phyloP scores from a whole-genome alignment of 768 basidiomycete species.

The Mycena metata region DNA sequence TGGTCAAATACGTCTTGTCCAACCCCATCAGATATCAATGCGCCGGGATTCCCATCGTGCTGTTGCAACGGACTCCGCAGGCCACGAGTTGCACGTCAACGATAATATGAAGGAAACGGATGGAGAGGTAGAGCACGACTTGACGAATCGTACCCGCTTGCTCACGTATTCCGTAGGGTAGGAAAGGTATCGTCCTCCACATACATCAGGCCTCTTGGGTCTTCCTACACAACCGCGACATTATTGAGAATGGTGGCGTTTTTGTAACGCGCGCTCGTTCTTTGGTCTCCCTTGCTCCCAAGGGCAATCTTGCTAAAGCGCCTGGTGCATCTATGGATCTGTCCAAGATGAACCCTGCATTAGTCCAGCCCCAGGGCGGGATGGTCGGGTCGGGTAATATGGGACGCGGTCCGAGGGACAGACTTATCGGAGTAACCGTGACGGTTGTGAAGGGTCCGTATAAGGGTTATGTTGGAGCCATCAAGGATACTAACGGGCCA shows the following conservation, averaged over 20 bases:
- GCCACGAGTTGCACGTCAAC: slow-evolving; percentile 86
- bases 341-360: slow-evolving; percentile 91
- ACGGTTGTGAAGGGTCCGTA: slow-evolving; percentile 87
- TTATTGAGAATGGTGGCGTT: slow-evolving; percentile 91
- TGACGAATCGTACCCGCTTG: too few species aligned
- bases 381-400: slow-evolving; percentile 86
- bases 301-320: slow-evolving; percentile 77
- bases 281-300: slow-evolving; percentile 88
- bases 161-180: slow-evolving; percentile 58
- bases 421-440: slow-evolving; percentile 85
- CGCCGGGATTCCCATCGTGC: slow-evolving; percentile 84
- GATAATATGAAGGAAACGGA: slow-evolving; percentile 95
- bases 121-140: slow-evolving; percentile 71
- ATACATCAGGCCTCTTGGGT: slow-evolving; percentile 95
- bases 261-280: slow-evolving; percentile 92
- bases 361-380: slow-evolving; percentile 74
- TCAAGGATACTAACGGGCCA: slow-evolving; percentile 95
- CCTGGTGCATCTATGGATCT: slow-evolving; percentile 71
- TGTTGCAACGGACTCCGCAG: slow-evolving; percentile 91
- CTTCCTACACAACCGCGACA: slow-evolving; percentile 94
- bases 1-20: slow-evolving; percentile 88
- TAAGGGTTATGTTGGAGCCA: slow-evolving; percentile 91
- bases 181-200: slow-evolving; percentile 92
- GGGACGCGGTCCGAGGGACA: slow-evolving; percentile 84
- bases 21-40: slow-evolving; percentile 96